A percentile compares a stretch with the other conserved stretches of the same genome.
Conservation (phyloP, 106 monocot genomes). For the Dactylorhiza incarnata region DNA sequence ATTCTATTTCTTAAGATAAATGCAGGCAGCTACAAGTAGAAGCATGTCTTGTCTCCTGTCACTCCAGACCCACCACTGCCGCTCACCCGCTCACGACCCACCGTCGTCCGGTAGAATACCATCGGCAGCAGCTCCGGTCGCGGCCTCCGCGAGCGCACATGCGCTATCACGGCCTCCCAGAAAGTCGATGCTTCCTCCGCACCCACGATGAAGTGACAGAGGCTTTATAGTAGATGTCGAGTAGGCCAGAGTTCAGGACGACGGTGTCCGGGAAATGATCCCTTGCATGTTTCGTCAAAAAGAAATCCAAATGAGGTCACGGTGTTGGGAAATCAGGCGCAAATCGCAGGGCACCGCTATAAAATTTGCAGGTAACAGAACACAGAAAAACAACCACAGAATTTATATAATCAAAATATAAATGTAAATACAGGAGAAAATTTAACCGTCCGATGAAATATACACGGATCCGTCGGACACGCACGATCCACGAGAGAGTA, state of each 20-base stretch:
- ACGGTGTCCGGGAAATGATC: constrained; percentile 43
- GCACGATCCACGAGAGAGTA: too few species aligned
- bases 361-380: too few species aligned
- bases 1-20: constrained; percentile 93
- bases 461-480: too few species aligned
- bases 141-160: constrained; percentile 8
- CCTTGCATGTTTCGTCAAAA: constrained; percentile 30
- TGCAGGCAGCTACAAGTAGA: too few species aligned
- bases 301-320: constrained; percentile 34
- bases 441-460: too few species aligned
- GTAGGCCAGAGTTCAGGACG: constrained; percentile 81
- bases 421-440: too few species aligned
- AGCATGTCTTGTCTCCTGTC: too few species aligned
- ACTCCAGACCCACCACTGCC: constrained; percentile 57
- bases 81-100: constrained; percentile 78
- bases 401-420: too few species aligned
- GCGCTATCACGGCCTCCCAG: constrained; percentile 50
- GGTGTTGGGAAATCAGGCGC: too few species aligned
- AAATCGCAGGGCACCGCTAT: too few species aligned
- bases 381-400: too few species aligned
- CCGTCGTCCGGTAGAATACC: constrained; percentile 78
- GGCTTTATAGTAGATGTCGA: constrained; percentile 60
- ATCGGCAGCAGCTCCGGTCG: constrained; percentile 18
- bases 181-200: constrained; percentile 66
- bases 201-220: constrained; percentile 36